Conservation (phyloP, 495 filamentous ascomycete genomes). For the Lasiosphaeris hirsuta region DNA sequence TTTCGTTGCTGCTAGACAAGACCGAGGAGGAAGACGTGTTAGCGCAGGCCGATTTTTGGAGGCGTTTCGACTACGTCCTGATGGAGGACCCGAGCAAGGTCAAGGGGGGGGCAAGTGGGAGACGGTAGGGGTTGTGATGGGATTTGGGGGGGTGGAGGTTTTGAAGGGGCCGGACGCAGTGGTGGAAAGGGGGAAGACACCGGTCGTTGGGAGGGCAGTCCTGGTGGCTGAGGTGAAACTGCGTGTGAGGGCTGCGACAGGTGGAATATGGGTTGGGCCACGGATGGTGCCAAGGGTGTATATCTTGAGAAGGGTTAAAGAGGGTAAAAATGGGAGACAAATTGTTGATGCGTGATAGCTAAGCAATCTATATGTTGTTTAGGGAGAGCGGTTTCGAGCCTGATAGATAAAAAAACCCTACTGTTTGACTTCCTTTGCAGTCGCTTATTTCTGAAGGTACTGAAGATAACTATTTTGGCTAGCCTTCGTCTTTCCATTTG, state of each 20-base stretch:
- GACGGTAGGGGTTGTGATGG: constrained; percentile 62
- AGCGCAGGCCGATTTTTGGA: constrained; percentile 69
- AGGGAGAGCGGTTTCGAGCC: too few relatives aligned
- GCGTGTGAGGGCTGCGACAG: constrained; percentile 37
- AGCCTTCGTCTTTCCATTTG: too few relatives aligned
- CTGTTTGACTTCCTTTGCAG: too few relatives aligned
- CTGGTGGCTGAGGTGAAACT: constrained; percentile 31
- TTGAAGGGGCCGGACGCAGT: constrained; percentile 43
- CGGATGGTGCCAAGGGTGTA: constrained; percentile 57
- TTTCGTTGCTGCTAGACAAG: constrained; percentile 53
- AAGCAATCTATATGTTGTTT: too few relatives aligned
- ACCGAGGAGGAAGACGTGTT: constrained; percentile 58
- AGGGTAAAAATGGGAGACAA: constrained; percentile 8
- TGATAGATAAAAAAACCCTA: too few relatives aligned
- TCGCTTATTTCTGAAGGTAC: too few relatives aligned
- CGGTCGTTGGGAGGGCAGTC: constrained; percentile 33
- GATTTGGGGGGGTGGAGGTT: constrained; percentile 67
- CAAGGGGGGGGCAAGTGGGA: constrained; percentile 68
- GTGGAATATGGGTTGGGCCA: constrained; percentile 63
- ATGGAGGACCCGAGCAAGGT: constrained; percentile 58
- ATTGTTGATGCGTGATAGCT: not conserved
- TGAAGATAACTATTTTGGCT: too few relatives aligned
- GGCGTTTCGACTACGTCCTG: constrained; percentile 74
- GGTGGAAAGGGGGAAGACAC: constrained; percentile 12
- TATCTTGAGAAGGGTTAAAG: constrained; percentile 50